Evolutionary conservation across 768 basidiomycete genomes (phyloP).

Genomic region (Bullera alba): DNA sequence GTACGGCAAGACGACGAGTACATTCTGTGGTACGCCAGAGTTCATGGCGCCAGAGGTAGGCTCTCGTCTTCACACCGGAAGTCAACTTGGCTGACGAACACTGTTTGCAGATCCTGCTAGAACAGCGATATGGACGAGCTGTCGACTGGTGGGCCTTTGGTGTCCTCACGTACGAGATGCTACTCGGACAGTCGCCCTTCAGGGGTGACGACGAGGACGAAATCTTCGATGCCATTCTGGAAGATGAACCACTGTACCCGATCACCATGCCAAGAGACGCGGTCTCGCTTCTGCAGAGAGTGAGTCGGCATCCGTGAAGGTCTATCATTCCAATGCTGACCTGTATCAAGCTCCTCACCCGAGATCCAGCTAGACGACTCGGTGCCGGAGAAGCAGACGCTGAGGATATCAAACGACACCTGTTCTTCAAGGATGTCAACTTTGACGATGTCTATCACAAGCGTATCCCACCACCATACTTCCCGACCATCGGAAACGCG

Average conservation of each 20-base stretch:
- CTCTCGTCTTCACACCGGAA: background rate
- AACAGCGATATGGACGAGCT: constrained; percentile 95
- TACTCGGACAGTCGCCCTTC: constrained; percentile 97
- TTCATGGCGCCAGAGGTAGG: constrained; percentile 98
- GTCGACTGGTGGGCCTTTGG: constrained; percentile 99
- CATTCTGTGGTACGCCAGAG: constrained; percentile 98
- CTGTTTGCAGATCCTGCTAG: constrained; percentile 77
- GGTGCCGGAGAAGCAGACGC: constrained; percentile 89
- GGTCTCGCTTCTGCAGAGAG: constrained; percentile 90
- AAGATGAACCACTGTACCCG: constrained; percentile 96
- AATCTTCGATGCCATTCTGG: constrained; percentile 97
- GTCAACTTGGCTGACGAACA: constrained; percentile 6
- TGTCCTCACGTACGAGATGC: constrained; percentile 96
- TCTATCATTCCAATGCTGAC: background rate
- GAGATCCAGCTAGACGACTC: constrained; percentile 82
- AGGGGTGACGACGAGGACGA: constrained; percentile 99
- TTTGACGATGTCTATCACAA: constrained; percentile 97
- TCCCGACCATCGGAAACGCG: constrained; percentile 69
- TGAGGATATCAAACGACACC: constrained; percentile 91
- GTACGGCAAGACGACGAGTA: constrained; percentile 90
- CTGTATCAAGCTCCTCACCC: constrained; percentile 66
- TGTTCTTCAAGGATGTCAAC: constrained; percentile 97
- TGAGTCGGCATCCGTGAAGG: constrained; percentile 39
- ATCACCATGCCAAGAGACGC: constrained; percentile 99
- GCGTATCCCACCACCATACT: constrained; percentile 93